Evolutionary conservation across 2,329 filamentous ascomycete genomes (phyloP).

Genomic region (Aspergillus viridinutans): DNA sequence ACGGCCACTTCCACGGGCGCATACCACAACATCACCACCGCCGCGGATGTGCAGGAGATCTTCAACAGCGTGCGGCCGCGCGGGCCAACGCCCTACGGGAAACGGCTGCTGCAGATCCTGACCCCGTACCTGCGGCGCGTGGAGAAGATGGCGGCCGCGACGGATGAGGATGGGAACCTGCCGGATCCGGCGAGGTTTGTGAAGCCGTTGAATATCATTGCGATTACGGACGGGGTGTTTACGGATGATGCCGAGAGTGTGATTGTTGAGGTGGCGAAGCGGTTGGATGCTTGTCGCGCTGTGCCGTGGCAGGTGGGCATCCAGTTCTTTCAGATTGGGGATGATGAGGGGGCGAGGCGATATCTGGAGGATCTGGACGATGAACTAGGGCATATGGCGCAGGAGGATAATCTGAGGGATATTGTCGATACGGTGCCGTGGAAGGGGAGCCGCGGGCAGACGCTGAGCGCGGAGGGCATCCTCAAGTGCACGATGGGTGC

Average conservation of each 20-base stretch:
- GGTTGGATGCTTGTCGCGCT: slow-evolving; percentile 55
- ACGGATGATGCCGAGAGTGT: slow-evolving; percentile 72
- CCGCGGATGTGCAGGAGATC: slow-evolving; percentile 59
- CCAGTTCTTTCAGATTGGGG: slow-evolving; percentile 93
- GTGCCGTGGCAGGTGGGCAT: slow-evolving; percentile 81
- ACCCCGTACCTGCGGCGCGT: slow-evolving; percentile 63
- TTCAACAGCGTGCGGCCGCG: slow-evolving; percentile 64
- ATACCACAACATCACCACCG: slow-evolving; percentile 61
- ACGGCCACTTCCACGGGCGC: slow-evolving; percentile 44
- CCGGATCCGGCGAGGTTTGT: slow-evolving; percentile 37
- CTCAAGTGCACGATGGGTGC: slow-evolving; percentile 79
- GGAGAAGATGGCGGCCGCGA: slow-evolving; percentile 38
- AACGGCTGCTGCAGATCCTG: slow-evolving; percentile 66
- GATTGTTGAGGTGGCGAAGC: slow-evolving; percentile 63
- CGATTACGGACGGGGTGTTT: slow-evolving; percentile 84
- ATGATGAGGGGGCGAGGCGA: slow-evolving; percentile 60
- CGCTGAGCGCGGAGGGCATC: slow-evolving; percentile 65
- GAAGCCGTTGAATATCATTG: slow-evolving; percentile 85
- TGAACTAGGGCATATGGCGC: slow-evolving; percentile 54
- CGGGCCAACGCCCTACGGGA: slow-evolving; percentile 71
- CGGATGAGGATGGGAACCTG: slow-evolving; percentile 30
- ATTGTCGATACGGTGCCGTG: slow-evolving; percentile 91
- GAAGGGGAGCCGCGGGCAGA: slow-evolving; percentile 45
- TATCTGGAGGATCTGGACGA: slow-evolving; percentile 74
- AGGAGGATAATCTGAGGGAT: slow-evolving; percentile 56